phyloP scores from a whole-genome alignment of 371 early-diverging fungal species.

The Catenaria anguillulae region DNA sequence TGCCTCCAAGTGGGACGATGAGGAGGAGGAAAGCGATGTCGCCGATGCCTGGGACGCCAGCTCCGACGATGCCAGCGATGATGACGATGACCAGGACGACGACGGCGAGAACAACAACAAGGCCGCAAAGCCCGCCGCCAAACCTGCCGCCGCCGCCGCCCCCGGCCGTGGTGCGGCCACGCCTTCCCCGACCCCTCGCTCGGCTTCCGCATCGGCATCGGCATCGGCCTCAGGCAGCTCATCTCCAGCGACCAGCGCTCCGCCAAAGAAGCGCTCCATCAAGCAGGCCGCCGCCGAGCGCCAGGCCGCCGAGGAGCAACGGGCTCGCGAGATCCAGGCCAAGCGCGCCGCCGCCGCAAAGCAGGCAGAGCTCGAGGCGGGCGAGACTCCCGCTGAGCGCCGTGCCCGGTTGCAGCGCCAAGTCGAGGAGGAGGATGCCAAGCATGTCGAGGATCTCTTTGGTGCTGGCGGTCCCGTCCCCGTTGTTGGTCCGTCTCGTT shows the following conservation, averaged over 20 bases:
- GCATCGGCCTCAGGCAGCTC: too few relatives aligned
- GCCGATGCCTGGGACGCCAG: constrained; percentile 2
- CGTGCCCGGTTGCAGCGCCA: not conserved
- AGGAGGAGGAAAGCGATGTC: not conserved
- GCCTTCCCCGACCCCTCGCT: too few relatives aligned
- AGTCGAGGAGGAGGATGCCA: not conserved
- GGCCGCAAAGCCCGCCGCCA: too few relatives aligned
- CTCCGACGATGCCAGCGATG: not conserved
- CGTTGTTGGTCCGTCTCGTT: not conserved
- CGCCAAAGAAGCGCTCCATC: constrained; percentile 2
- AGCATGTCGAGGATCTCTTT: not conserved
- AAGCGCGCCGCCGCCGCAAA: not conserved
- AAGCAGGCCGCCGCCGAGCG: constrained; percentile 4
- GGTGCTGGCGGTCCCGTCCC: not conserved
- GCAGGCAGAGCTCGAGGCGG: not conserved
- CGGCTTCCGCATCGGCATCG: not conserved
- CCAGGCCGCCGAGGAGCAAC: not conserved
- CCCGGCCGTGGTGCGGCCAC: not conserved
- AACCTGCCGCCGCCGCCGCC: not conserved
- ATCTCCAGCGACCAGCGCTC: too few relatives aligned
- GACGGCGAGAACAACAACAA: too few relatives aligned
- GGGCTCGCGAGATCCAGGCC: not conserved
- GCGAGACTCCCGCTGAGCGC: constrained; percentile 1
- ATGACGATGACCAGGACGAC: not conserved
- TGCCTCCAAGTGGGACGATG: not conserved